phyloP scores from a whole-genome alignment of 768 basidiomycete genomes.

The Hygrophoropsis aurantiaca region DNA sequence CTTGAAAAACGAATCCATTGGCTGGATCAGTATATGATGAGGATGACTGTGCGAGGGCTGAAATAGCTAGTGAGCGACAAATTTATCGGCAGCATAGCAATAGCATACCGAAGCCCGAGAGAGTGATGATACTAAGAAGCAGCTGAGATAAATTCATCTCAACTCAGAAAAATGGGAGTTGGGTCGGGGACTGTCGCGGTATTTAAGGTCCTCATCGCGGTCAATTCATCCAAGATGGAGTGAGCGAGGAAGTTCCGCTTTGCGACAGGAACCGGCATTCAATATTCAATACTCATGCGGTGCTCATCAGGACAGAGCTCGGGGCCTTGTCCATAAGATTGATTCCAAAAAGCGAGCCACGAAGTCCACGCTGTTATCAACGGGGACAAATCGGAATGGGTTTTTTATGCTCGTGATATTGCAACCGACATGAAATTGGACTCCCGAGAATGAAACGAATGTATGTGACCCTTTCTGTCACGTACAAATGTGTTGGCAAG shows the following conservation, averaged over 20 bases:
- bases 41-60: conserved; percentile 42
- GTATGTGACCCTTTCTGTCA: too few relatives aligned
- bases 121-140: conserved; percentile 36
- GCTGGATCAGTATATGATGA: conserved; percentile 46
- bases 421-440: too few relatives aligned
- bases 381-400: not conserved
- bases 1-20: conserved; percentile 55
- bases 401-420: not conserved
- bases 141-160: conserved; percentile 17
- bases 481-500: too few relatives aligned
- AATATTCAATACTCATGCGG: not conserved
- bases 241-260: conserved; percentile 1
- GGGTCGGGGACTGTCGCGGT: too few relatives aligned
- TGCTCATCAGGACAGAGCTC: too few relatives aligned
- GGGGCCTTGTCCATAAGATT: too few relatives aligned
- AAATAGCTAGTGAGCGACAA: not conserved
- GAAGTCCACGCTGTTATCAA: not conserved
- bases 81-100: not conserved
- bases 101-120: conserved; percentile 40
- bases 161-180: not conserved
- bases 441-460: too few relatives aligned
- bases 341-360: not conserved
- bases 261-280: not conserved
- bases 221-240: not conserved
- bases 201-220: not conserved